Evolutionary conservation across 495 filamentous ascomycete species (phyloP).

Genomic region (Cercophora samala): DNA sequence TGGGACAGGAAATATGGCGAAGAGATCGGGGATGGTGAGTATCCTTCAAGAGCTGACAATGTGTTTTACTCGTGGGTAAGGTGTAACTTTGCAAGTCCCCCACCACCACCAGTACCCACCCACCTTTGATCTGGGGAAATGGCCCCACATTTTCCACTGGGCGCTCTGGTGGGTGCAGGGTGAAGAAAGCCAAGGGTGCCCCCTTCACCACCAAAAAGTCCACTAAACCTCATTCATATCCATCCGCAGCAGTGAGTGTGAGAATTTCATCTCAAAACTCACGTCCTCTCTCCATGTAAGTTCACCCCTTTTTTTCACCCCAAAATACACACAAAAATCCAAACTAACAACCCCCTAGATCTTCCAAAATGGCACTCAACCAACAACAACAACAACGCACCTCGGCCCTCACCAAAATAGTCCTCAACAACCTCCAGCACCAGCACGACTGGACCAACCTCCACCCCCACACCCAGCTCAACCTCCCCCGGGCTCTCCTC

Average conservation of each 20-base stretch:
- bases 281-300: not conserved
- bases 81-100: too few relatives aligned
- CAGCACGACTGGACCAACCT: conserved; percentile 84
- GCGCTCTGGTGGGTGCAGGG: not conserved
- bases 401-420: conserved; percentile 57
- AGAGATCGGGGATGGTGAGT: too few relatives aligned
- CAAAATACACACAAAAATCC: not conserved
- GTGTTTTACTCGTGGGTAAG: too few relatives aligned
- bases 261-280: not conserved
- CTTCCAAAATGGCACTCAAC: conserved; percentile 26
- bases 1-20: too few relatives aligned
- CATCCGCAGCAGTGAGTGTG: not conserved
- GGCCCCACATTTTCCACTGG: not conserved
- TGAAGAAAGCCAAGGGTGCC: not conserved
- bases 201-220: not conserved
- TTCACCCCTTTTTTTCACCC: not conserved
- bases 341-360: not conserved
- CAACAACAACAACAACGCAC: conserved; percentile 13
- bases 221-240: not conserved
- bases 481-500: conserved; percentile 62
- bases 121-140: not conserved
- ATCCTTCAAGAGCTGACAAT: too few relatives aligned
- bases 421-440: conserved; percentile 77
- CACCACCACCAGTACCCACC: too few relatives aligned
- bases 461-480: conserved; percentile 51